Evolutionary conservation across 2,329 filamentous ascomycete genomes (phyloP).

Genomic region (Xylaria digitata): DNA sequence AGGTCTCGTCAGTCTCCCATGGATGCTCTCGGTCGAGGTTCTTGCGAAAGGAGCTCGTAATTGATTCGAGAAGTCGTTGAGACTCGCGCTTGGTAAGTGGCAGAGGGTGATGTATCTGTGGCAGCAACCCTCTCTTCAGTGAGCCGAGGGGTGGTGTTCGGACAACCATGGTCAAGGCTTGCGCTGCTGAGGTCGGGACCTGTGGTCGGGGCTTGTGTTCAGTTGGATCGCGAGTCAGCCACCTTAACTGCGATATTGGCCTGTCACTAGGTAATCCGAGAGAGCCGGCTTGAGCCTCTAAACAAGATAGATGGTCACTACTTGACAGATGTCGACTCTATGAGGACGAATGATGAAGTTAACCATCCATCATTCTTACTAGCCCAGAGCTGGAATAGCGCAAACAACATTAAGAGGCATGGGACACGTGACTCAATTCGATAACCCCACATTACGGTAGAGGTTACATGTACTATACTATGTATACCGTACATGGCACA

Average conservation of each 20-base stretch:
- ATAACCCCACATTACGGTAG: too few species aligned
- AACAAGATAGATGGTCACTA: too few species aligned
- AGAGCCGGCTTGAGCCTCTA: background rate
- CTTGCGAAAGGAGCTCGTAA: constrained; percentile 68
- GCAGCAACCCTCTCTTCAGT: constrained; percentile 55
- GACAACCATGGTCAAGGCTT: constrained; percentile 43
- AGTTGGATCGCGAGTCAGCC: background rate
- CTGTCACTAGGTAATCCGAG: background rate
- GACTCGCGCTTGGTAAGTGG: constrained; percentile 63
- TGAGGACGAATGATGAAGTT: background rate
- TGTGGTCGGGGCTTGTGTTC: background rate
- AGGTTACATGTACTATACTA: too few species aligned
- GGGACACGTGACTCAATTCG: too few species aligned
- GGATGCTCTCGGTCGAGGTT: constrained; percentile 70
- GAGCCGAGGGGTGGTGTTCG: constrained; percentile 53
- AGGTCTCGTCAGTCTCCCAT: constrained; percentile 50
- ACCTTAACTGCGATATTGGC: background rate
- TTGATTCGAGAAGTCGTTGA: constrained; percentile 65
- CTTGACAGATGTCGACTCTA: too few species aligned
- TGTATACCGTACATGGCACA: too few species aligned
- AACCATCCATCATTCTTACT: background rate
- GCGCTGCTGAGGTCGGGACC: constrained; percentile 14
- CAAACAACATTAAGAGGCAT: too few species aligned
- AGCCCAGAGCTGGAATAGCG: background rate
- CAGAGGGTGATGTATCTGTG: constrained; percentile 63